Evolutionary conservation across 164 flowering plant species (phyloP).

Genomic region (Nymphaea thermarum): DNA sequence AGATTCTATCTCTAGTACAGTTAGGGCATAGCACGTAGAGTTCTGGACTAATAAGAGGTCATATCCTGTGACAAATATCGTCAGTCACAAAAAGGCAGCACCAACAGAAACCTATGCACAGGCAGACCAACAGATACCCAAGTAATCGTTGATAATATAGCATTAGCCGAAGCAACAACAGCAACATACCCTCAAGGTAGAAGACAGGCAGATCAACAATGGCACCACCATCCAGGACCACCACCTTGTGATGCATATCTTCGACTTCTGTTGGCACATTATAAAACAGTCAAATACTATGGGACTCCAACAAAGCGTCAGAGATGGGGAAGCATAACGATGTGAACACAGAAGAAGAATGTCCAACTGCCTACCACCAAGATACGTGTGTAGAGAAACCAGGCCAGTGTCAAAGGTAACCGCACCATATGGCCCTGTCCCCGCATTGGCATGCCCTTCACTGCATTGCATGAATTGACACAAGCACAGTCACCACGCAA

Average conservation of each 20-base stretch:
- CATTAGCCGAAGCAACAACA: no score
- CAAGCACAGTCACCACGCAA: no score
- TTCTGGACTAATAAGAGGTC: no score
- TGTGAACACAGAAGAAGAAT: background rate
- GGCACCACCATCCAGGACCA: conserved; percentile 77
- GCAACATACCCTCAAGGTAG: conserved; percentile 56
- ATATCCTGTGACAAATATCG: no score
- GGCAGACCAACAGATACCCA: no score
- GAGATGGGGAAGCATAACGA: no score
- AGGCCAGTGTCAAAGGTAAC: conserved; percentile 53
- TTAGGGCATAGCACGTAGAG: no score
- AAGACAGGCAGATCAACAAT: conserved; percentile 53
- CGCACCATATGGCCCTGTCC: conserved; percentile 24
- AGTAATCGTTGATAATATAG: no score
- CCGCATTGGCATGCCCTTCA: conserved; percentile 18
- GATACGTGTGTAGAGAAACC: conserved; percentile 81
- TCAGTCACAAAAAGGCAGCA: no score
- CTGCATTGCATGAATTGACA: background rate
- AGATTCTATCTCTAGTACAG: no score
- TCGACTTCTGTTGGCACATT: conserved; percentile 54
- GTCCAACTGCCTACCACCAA: conserved; percentile 61
- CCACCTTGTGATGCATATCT: conserved; percentile 54
- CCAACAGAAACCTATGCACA: no score
- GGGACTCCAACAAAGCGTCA: background rate
- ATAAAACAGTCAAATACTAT: background rate